Conservation (phyloP, 805 yeast species). For the Trichomonascus vanleenenianus region DNA sequence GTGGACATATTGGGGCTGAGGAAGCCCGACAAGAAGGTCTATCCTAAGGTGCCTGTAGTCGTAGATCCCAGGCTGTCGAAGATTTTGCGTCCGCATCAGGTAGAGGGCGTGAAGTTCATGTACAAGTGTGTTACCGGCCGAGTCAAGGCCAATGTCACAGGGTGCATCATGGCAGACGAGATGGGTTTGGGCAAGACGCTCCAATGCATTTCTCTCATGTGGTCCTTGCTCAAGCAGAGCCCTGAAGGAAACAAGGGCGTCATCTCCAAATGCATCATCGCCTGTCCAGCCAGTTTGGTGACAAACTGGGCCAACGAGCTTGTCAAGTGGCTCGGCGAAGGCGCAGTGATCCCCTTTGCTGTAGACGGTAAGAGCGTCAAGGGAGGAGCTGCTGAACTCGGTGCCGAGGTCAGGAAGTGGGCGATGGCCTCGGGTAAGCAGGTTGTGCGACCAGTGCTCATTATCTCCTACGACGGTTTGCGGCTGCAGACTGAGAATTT, state of each 20-base stretch:
- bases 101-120: constrained; percentile 88
- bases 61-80: constrained; percentile 84
- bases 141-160: constrained; percentile 56
- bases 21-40: constrained; percentile 37
- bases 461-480: constrained; percentile 89
- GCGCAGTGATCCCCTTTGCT: constrained; percentile 80
- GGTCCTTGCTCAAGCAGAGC: constrained; percentile 85
- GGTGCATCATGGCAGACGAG: constrained; percentile 97
- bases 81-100: constrained; percentile 89
- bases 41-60: constrained; percentile 89
- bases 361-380: constrained; percentile 81
- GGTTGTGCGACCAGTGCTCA: constrained; percentile 86
- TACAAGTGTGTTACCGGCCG: constrained; percentile 88
- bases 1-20: constrained; percentile 72
- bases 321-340: constrained; percentile 90
- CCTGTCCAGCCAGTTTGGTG: constrained; percentile 91
- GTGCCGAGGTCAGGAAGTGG: constrained; percentile 69
- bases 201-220: constrained; percentile 82
- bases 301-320: constrained; percentile 97
- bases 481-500: constrained; percentile 75
- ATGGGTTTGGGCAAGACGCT: constrained; percentile 93
- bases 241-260: constrained; percentile 76
- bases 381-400: constrained; percentile 56
- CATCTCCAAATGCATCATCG: constrained; percentile 84
- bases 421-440: constrained; percentile 80